Base-by-base conservation (phyloP, 768 basidiomycete species). In the Collybia sordida region DNA sequence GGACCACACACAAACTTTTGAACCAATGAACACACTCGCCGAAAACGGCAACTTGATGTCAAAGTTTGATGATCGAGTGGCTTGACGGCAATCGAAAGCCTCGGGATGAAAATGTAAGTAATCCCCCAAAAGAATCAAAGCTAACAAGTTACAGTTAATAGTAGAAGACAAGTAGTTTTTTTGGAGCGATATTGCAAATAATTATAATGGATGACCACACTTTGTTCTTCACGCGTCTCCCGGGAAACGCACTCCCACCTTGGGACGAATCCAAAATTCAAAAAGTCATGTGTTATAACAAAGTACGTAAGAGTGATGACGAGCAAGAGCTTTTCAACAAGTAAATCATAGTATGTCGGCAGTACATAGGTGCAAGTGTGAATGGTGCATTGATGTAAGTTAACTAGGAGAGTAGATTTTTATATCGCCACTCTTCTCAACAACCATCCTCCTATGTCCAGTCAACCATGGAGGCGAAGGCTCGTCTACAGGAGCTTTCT, bases 181-280 rank as follows among this genome's bases (percentile, higher is more conserved):
- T 36, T 24, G 24, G 31, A 17, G 24, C 15, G 15, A 40, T 24
- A 28, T 7, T 11, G 28, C 39, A 25, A 11, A 18, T 27, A 27
- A 22, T 49, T 28, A 18, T 27, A 27, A 22, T 49, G 27, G 9
- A 31, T 6, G 31, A 31, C 5, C 11, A 31, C 5, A 4, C 9
- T 6, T 40, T 15, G 22, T 40, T 40, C 19, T 40, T 17, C 42
- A 14, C 15, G 27, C 36, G 57, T 59, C 54, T 53, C 57, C 57
- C 57, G 53, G 55, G 55, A 49, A 57, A 54, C 55, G 43, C 9
- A 19, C 34, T 37, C 21, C 49, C 28, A 19, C 31, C 43, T 42
- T 50, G 18, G 28, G 45, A 50, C 36, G 49, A 52, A 40, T 27
- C 19, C 17, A 41, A 47, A 8, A 44, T 36, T 43, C 19, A 36